A percentile compares a stretch with the other conserved stretches of the same genome.
phyloP scores from a whole-genome alignment of 1,139 yeast species.

The Magnusiomyces paraingens region DNA sequence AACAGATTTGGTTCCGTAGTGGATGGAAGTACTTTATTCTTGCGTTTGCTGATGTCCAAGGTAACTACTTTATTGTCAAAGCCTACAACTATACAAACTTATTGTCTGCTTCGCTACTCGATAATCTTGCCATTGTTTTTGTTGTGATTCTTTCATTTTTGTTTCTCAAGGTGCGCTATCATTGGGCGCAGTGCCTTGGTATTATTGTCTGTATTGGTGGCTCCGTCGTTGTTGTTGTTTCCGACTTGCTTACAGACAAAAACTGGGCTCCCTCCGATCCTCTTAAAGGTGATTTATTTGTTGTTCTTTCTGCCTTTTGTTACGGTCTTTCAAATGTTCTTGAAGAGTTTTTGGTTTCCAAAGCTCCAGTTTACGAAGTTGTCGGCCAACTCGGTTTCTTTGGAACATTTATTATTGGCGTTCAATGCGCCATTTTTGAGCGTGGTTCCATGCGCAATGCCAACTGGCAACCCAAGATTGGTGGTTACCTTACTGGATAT shows the following conservation, averaged over 20 bases:
- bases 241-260: slow-evolving; percentile 37
- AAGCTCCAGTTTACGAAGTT: slow-evolving; percentile 40
- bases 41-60: slow-evolving; percentile 42
- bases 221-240: slow-evolving; percentile 38
- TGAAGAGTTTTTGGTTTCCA: slow-evolving; percentile 41
- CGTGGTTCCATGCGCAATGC: slow-evolving; percentile 34
- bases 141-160: slow-evolving; percentile 38
- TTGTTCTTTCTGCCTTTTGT: slow-evolving; percentile 39
- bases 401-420: slow-evolving; percentile 39
- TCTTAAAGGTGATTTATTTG: slow-evolving; percentile 41
- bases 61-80: slow-evolving; percentile 40
- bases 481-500: slow-evolving; percentile 40
- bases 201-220: slow-evolving; percentile 39
- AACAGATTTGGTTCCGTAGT: slow-evolving; percentile 26
- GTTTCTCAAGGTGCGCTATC: slow-evolving; percentile 39
- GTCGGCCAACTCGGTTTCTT: slow-evolving; percentile 39
- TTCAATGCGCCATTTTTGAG: slow-evolving; percentile 40
- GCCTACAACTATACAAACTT: slow-evolving; percentile 41
- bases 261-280: slow-evolving; percentile 34
- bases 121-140: slow-evolving; percentile 41
- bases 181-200: slow-evolving; percentile 41
- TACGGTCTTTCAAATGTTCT: slow-evolving; percentile 40
- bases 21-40: slow-evolving; percentile 40
- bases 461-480: slow-evolving; percentile 36
- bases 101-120: slow-evolving; percentile 39